A percentile compares a stretch with the other conserved stretches of the same genome.
Conservation (phyloP, 306 rosid species). For the Heteromeles arbutifolia region DNA sequence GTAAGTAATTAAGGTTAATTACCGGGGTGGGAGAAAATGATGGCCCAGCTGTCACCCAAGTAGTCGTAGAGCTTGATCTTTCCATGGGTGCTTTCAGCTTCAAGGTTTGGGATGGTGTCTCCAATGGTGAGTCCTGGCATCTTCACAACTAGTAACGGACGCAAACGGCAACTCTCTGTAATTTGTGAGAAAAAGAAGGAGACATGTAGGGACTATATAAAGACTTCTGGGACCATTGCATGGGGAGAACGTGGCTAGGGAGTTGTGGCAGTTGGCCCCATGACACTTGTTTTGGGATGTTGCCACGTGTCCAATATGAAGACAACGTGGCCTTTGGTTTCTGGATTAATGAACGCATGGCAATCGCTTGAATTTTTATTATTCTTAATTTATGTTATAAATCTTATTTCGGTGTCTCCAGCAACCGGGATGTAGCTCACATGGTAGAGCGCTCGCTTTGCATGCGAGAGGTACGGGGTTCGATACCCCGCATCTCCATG, state of each 20-base stretch:
- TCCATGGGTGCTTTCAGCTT: constrained; percentile 67
- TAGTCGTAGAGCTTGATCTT: constrained; percentile 50
- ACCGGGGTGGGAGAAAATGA: constrained; percentile 90
- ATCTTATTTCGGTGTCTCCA: no score
- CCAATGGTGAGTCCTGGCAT: constrained; percentile 90
- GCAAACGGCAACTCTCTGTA: not conserved
- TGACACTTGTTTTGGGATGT: not conserved
- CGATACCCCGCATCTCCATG: constrained; percentile 34
- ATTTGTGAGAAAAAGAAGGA: not conserved
- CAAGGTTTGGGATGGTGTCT: constrained; percentile 63
- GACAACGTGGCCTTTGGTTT: not conserved
- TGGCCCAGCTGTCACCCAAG: constrained; percentile 49
- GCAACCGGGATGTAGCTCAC: constrained; percentile 19
- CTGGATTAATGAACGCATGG: not conserved
- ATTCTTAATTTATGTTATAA: not conserved
- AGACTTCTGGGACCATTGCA: constrained; percentile 29
- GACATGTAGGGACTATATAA: constrained; percentile 7
- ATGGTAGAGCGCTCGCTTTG: constrained; percentile 37
- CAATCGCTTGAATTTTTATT: not conserved
- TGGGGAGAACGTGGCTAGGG: constrained; percentile 63
- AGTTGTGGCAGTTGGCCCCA: constrained; percentile 18
- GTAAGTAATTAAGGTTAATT: no score
- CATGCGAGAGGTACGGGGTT: constrained; percentile 30
- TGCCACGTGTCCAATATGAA: constrained; percentile 4
- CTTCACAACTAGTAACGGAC: not conserved